phyloP scores from a whole-genome alignment of 495 filamentous ascomycete genomes.

The Sphaerosporella brunnea region DNA sequence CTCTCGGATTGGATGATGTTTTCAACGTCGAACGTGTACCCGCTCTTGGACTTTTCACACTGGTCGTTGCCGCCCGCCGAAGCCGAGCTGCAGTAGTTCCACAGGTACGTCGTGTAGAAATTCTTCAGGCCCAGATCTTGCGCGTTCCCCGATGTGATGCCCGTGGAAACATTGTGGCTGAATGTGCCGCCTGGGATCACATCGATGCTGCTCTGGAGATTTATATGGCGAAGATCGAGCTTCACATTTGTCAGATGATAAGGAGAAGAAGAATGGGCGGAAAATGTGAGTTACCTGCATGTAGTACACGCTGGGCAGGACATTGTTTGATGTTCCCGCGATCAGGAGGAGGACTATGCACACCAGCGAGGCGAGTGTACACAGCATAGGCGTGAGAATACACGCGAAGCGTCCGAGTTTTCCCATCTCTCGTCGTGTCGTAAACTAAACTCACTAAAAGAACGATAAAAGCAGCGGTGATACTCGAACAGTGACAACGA shows the following conservation, averaged over 20 bases:
- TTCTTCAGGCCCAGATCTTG: conserved; percentile 45
- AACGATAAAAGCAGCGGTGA: no score
- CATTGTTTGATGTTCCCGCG: conserved; percentile 41
- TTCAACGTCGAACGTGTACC: conserved; percentile 37
- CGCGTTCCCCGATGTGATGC: conserved; percentile 30
- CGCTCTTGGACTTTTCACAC: conserved; percentile 57
- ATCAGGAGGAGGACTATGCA: conserved; percentile 43
- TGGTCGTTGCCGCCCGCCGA: conserved; percentile 32
- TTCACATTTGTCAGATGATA: conserved; percentile 1
- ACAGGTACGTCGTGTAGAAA: conserved; percentile 66
- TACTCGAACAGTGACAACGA: no score
- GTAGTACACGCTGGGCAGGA: conserved; percentile 37
- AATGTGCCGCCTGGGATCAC: conserved; percentile 13
- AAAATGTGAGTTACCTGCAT: conserved; percentile 35
- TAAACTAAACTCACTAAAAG: no score
- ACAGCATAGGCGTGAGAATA: conserved; percentile 48
- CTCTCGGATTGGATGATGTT: conserved; percentile 28
- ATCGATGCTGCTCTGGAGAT: conserved; percentile 6
- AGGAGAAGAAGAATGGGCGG: background rate
- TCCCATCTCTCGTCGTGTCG: conserved; percentile 33
- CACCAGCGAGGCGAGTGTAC: conserved; percentile 45
- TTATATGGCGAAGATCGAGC: conserved; percentile 22
- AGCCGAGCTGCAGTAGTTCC: conserved; percentile 64
- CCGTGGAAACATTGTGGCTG: conserved; percentile 8
- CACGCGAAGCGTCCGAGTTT: conserved; percentile 49